These are phyloP conservation scores for Raffaelea albimanens DNA, from an alignment of 2,329 filamentous ascomycete species.

Conservation along the genomic window DNA sequence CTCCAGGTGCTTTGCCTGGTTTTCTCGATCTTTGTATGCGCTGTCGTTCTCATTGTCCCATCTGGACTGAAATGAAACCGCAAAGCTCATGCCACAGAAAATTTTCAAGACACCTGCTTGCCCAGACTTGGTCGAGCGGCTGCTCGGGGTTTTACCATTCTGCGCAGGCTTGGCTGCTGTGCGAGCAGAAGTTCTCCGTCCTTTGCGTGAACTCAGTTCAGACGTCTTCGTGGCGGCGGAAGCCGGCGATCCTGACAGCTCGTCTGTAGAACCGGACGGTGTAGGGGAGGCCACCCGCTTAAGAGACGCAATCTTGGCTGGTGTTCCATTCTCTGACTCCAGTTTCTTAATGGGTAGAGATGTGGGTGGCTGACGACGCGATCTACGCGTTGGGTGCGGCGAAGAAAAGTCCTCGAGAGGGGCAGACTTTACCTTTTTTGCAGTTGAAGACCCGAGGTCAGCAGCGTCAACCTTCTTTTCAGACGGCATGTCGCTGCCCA, in stretches of 20 bases:
- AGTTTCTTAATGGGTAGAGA: constrained; percentile 2
- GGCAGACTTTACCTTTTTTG: no score
- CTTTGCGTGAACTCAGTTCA: constrained; percentile 25
- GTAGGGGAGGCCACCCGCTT: constrained; percentile 13
- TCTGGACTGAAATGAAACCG: constrained; percentile 58
- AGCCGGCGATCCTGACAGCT: constrained; percentile 32
- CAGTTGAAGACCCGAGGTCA: no score
- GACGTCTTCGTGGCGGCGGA: constrained; percentile 14
- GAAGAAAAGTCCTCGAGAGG: no score
- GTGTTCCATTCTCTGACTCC: no score
- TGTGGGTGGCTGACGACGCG: no score
- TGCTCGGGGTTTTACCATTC: no score
- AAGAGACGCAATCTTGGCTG: no score
- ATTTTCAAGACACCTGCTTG: no score
- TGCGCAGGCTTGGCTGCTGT: no score
- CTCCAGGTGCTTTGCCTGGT: constrained; percentile 39
- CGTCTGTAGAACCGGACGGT: constrained; percentile 33
- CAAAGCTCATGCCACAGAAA: constrained; percentile 80
- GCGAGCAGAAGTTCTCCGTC: no score
- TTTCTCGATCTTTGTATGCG: constrained; percentile 29
- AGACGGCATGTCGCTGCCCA: constrained; percentile 9
- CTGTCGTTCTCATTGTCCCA: constrained; percentile 43
- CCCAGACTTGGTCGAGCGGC: no score
- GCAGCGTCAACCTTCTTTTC: constrained; percentile 1
- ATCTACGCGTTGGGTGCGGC: no score